These are phyloP conservation scores for Ganoderma lingzhi DNA, from an alignment of 1,284 basidiomycete genomes.

Conservation along the genomic window DNA sequence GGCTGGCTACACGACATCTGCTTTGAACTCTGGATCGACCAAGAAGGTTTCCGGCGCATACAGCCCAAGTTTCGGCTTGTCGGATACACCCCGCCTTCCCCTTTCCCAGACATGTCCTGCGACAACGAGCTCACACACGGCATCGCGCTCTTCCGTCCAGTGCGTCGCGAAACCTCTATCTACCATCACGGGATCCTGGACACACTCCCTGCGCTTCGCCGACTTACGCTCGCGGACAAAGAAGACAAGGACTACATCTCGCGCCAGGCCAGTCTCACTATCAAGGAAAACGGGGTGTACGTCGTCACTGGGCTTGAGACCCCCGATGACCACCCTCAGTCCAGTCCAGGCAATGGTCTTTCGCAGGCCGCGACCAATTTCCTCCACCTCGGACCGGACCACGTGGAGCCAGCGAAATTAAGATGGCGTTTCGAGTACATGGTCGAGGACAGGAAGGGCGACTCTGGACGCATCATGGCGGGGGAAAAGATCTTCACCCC, in stretches of 20 bases:
- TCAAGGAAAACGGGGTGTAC: slow-evolving; percentile 79
- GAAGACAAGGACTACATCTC: slow-evolving; percentile 77
- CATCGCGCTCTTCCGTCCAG: slow-evolving; percentile 71
- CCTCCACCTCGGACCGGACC: slow-evolving; percentile 11
- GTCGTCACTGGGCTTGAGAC: slow-evolving; percentile 70
- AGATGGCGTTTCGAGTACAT: slow-evolving; percentile 83
- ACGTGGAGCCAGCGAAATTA: slow-evolving; percentile 47
- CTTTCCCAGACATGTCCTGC: slow-evolving; percentile 23
- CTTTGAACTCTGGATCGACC: slow-evolving; percentile 79
- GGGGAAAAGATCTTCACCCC: slow-evolving; percentile 79
- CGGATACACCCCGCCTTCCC: slow-evolving; percentile 49
- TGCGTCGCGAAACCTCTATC: slow-evolving; percentile 60
- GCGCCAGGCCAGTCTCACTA: slow-evolving; percentile 69
- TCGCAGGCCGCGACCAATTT: slow-evolving; percentile 12
- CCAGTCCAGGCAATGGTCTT: slow-evolving; percentile 29
- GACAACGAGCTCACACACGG: slow-evolving; percentile 45
- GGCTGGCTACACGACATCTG: slow-evolving; percentile 60
- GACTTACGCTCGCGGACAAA: slow-evolving; percentile 68
- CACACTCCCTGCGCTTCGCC: slow-evolving; percentile 68
- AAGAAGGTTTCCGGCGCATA: slow-evolving; percentile 77
- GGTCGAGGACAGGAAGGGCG: slow-evolving; percentile 49
- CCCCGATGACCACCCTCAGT: slow-evolving; percentile 39
- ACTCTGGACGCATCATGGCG: slow-evolving; percentile 50
- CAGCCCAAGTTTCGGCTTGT: slow-evolving; percentile 64
- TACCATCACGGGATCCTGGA: slow-evolving; percentile 81